A percentile compares a stretch with the other conserved stretches of the same genome.
phyloP scores from a whole-genome alignment of 768 basidiomycete genomes.

The Mycena indigotica region DNA sequence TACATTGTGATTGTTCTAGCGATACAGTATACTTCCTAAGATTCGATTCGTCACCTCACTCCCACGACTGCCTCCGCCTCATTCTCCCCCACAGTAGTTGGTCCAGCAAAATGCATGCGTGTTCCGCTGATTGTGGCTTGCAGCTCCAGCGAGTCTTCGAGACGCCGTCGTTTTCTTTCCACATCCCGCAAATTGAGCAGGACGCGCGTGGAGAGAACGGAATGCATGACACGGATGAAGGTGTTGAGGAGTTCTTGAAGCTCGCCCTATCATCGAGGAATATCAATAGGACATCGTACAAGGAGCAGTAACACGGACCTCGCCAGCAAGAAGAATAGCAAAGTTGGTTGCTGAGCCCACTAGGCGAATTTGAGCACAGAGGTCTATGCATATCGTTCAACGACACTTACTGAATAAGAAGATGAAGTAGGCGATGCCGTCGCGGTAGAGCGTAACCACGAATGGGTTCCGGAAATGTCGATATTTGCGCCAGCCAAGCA shows the following conservation, averaged over 20 bases:
- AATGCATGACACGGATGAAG: constrained; percentile 29
- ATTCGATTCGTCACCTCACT: too few species aligned
- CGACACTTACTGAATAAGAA: constrained; percentile 5
- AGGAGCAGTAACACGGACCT: constrained; percentile 9
- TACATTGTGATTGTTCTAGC: too few species aligned
- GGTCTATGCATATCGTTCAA: background rate
- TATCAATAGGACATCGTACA: background rate
- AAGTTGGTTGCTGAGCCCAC: constrained; percentile 23
- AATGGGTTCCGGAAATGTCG: constrained; percentile 6
- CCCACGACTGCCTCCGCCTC: too few species aligned
- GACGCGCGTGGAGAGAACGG: constrained; percentile 23
- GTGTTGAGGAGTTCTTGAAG: constrained; percentile 24
- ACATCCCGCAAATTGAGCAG: constrained; percentile 24
- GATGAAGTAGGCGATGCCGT: constrained; percentile 13
- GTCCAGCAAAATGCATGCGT: background rate
- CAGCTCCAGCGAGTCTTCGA: background rate
- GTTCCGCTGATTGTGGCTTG: background rate
- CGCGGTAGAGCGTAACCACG: constrained; percentile 9
- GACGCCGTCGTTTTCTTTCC: background rate
- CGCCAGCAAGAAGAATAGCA: constrained; percentile 18
- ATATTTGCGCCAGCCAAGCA: constrained; percentile 13
- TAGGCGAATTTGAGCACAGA: background rate
- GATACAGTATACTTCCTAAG: too few species aligned
- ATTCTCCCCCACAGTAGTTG: background rate
- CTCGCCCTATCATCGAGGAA: constrained; percentile 7